These are phyloP conservation scores for Aphanomyces euteiches DNA, from an alignment of 352 stramenopile species.

Conservation along the genomic window DNA sequence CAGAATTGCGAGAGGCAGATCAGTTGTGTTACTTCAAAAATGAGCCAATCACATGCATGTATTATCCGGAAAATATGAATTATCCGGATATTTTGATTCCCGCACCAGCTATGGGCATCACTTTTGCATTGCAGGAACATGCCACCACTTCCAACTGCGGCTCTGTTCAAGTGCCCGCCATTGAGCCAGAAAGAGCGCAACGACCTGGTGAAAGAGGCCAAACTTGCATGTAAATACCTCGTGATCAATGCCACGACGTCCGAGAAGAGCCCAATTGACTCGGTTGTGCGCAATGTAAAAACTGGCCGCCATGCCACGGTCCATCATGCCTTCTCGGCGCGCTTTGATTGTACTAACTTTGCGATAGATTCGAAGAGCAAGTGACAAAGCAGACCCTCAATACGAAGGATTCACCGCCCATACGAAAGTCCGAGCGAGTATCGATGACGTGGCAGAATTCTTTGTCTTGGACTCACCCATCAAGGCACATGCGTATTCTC, in stretches of 20 bases:
- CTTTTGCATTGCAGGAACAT: background rate
- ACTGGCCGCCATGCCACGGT: slow-evolving; percentile 22
- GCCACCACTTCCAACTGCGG: background rate
- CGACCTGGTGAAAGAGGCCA: slow-evolving; percentile 5
- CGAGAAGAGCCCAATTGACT: slow-evolving; percentile 12
- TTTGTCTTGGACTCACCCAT: slow-evolving; percentile 4
- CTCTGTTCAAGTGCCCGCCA: slow-evolving; percentile 15
- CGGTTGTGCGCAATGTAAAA: slow-evolving; percentile 1
- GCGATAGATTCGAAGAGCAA: background rate
- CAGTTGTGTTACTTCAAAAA: too few species aligned
- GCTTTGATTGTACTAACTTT: background rate
- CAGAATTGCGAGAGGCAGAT: too few species aligned
- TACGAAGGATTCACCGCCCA: slow-evolving; percentile 4
- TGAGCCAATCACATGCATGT: too few species aligned
- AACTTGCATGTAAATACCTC: background rate
- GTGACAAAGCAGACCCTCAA: background rate
- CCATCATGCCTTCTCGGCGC: background rate
- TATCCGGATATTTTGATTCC: too few species aligned
- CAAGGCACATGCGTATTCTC: slow-evolving; percentile 14
- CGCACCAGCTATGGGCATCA: too few species aligned
- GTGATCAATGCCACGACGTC: slow-evolving; percentile 10
- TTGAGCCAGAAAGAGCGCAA: background rate
- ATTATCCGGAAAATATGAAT: too few species aligned
- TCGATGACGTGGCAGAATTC: slow-evolving; percentile 21
- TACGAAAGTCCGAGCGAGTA: background rate